A percentile compares a stretch with the other conserved stretches of the same genome.
Evolutionary conservation across 352 stramenopile species (phyloP).

Genomic region (Globisporangium spinosum): DNA sequence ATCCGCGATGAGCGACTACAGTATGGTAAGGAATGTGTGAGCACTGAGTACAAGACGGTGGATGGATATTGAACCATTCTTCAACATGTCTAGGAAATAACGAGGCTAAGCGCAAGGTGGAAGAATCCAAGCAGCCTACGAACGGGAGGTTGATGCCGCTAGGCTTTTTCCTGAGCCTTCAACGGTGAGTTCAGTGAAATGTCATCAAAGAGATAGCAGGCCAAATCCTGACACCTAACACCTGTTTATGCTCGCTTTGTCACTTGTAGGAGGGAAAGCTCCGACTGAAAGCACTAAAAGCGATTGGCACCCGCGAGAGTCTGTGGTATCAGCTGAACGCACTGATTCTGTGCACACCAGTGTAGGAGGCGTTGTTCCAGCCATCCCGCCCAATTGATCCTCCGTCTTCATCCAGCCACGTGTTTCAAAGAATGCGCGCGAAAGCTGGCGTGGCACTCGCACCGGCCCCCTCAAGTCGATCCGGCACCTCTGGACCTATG

Average conservation of each 20-base stretch:
- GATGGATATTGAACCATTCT: background rate
- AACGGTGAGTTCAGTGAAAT: background rate
- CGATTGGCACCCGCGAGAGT: slow-evolving; percentile 62
- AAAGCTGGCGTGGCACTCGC: slow-evolving; percentile 42
- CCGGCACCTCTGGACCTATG: slow-evolving; percentile 31
- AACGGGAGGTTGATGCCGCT: slow-evolving; percentile 34
- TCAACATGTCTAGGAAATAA: slow-evolving; percentile 25
- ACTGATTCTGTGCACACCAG: slow-evolving; percentile 63
- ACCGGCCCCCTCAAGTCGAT: slow-evolving; percentile 20
- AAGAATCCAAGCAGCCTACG: slow-evolving; percentile 10
- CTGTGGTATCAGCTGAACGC: slow-evolving; percentile 69
- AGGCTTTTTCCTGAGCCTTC: slow-evolving; percentile 23
- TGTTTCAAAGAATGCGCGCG: slow-evolving; percentile 36
- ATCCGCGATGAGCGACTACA: slow-evolving; percentile 52
- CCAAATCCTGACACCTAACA: background rate
- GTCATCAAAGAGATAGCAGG: background rate
- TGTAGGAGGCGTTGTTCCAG: slow-evolving; percentile 51
- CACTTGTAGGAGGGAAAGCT: slow-evolving; percentile 47
- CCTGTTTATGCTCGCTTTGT: background rate
- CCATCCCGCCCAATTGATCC: slow-evolving; percentile 39
- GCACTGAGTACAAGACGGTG: background rate
- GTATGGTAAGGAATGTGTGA: slow-evolving; percentile 35
- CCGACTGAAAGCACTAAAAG: slow-evolving; percentile 63
- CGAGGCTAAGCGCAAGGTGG: slow-evolving; percentile 15
- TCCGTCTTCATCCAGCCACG: slow-evolving; percentile 17